phyloP scores from a whole-genome alignment of 192 early-diverging fungal species.

The Entomortierella lignicola region DNA sequence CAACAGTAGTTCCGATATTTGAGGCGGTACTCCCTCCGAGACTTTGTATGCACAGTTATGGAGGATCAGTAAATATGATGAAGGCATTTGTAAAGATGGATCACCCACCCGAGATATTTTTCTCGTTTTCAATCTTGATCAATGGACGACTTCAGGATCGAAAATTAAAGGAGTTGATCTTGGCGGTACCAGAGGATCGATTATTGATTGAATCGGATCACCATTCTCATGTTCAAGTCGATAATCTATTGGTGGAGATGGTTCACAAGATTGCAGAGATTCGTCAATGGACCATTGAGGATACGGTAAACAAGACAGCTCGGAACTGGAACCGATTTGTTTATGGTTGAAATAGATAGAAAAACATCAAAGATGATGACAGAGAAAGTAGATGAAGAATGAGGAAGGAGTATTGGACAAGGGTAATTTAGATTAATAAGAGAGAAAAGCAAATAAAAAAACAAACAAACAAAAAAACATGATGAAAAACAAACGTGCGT shows the following conservation, averaged over 20 bases:
- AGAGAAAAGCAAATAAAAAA: neutral
- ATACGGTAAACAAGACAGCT: conserved; percentile 58
- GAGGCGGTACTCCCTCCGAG: conserved; percentile 65
- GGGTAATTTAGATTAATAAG: too few species aligned
- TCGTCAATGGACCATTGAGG: conserved; percentile 67
- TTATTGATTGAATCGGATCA: conserved; percentile 89
- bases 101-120: conserved; percentile 67
- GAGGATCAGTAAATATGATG: conserved; percentile 81
- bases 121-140: conserved; percentile 83
- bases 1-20: neutral
- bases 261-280: conserved; percentile 65
- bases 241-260: conserved; percentile 66
- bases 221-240: conserved; percentile 64
- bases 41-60: conserved; percentile 90
- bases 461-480: neutral
- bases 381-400: neutral
- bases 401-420: neutral
- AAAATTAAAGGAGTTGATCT: conserved; percentile 72
- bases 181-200: conserved; percentile 77
- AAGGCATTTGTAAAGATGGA: conserved; percentile 56
- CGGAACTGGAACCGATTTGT: conserved; percentile 63
- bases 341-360: conserved; percentile 22
- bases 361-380: too few species aligned
- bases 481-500: neutral
- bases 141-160: conserved; percentile 70